Evolutionary conservation across 2,329 filamentous ascomycete species (phyloP), one percentile per base, ranked within the genome.

Genomic region (Malbranchea zuffiana): DNA sequence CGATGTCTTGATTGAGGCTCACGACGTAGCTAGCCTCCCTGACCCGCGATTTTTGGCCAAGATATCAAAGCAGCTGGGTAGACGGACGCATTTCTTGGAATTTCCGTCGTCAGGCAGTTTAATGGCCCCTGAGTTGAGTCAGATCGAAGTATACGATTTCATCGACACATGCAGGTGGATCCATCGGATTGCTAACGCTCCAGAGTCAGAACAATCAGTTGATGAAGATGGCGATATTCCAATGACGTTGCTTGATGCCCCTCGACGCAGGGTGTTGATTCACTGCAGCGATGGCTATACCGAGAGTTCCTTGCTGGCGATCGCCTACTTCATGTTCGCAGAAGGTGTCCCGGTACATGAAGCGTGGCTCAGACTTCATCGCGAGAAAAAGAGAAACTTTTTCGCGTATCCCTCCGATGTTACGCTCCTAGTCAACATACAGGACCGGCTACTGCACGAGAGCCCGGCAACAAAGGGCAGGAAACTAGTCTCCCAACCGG

Each of bases 261-360:
- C 54, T 18, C 67, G 75, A 38, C 68, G 76, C 44, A 86, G 78
- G 53, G 75, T 96, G 21, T 72, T 96, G 20, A 82, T 98, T 26
- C 88, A 96, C 59, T 96, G 90, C 57, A 79, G 80, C 2, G 90
- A 98, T 57, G 90, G 90, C 12, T 98, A 98, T 52, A 98, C 90
- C 0, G 90, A 98, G 60, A 88, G 82, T 1, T 86, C 86, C 1
- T 71, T 98, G 58, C 69, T 98, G 12, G 85, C 75, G 2, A 75
- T 98, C 25, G 84, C 88, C 6, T 98, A 98, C 60, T 85, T 80
- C 55, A 93, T 92, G 71, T 98, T 86, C 59, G 84, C 82, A 37
- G 84, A 90, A 44, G 85, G 84, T 5, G 68, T 77, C 7, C 73
- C 87, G 0, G 73, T 88, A 0, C 81, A 87, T 18, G 76, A 86